Percentiles rank a stretch among this genome's conserved stretches.
phyloP scores from a whole-genome alignment of 495 filamentous ascomycete genomes.

The Aspergillus steynii region DNA sequence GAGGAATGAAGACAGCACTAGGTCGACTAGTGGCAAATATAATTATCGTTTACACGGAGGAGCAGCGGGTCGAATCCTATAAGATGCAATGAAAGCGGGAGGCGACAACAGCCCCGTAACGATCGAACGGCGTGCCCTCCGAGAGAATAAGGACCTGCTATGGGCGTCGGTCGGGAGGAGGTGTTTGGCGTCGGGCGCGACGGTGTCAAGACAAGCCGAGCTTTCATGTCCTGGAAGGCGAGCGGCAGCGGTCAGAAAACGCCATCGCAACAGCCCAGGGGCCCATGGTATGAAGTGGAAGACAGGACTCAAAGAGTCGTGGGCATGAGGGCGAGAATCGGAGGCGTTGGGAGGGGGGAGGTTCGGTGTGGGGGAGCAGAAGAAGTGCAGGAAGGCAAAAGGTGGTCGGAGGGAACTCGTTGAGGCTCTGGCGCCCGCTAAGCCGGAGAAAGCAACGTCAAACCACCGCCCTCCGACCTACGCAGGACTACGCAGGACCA shows the following conservation, averaged over 20 bases:
- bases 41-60: neutral
- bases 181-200: constrained; percentile 29
- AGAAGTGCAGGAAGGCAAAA: neutral
- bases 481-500: no score
- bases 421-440: no score
- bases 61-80: neutral
- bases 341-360: constrained; percentile 1
- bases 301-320: neutral
- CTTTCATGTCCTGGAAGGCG: constrained; percentile 26
- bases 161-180: constrained; percentile 11
- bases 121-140: neutral
- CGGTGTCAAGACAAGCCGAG: constrained; percentile 16
- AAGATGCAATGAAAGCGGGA: neutral
- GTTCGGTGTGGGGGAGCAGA: constrained; percentile 6
- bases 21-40: neutral
- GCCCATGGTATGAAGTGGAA: constrained; percentile 16
- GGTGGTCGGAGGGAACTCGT: neutral
- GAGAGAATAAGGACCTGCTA: neutral
- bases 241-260: constrained; percentile 25
- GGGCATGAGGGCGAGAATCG: neutral
- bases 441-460: no score
- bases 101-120: neutral
- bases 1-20: neutral
- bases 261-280: constrained; percentile 24
- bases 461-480: no score